Conservation (phyloP, 768 basidiomycete species). For the Boletus huronensis region DNA sequence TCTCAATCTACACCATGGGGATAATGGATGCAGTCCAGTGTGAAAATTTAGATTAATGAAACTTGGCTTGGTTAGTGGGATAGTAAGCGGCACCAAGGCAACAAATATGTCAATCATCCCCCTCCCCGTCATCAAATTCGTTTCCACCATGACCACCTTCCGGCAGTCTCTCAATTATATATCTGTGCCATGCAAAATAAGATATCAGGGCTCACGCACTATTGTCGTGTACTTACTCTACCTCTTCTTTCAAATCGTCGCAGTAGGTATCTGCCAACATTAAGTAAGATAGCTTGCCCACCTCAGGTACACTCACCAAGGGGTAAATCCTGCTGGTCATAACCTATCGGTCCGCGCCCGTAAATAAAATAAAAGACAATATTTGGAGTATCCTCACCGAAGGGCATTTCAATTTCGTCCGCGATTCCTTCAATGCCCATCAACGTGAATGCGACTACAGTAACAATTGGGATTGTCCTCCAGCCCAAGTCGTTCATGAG, state of each 20-base stretch:
- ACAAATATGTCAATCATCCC: conserved; percentile 60
- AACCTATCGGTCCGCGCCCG: conserved; percentile 36
- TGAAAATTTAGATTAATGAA: not conserved
- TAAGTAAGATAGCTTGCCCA: not conserved
- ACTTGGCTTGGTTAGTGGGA: not conserved
- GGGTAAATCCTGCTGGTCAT: conserved; percentile 67
- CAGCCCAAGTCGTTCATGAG: conserved; percentile 80
- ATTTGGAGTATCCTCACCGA: conserved; percentile 48
- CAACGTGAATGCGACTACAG: conserved; percentile 83
- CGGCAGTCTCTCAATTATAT: conserved; percentile 64
- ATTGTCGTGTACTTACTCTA: conserved; percentile 52
- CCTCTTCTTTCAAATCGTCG: conserved; percentile 81
- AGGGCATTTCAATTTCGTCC: conserved; percentile 93
- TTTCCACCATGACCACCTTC: conserved; percentile 71
- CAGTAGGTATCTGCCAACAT: conserved; percentile 67
- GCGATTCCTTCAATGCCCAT: conserved; percentile 97
- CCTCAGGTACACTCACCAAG: conserved; percentile 49
- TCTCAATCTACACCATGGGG: not conserved
- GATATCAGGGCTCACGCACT: not conserved
- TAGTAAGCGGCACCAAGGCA: not conserved
- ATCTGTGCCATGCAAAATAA: conserved; percentile 39
- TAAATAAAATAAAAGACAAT: not conserved
- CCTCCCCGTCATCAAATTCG: conserved; percentile 79
- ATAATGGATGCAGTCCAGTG: not conserved
- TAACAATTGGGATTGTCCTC: conserved; percentile 81